Evolutionary conservation across 495 filamentous ascomycete genomes (phyloP), one percentile per base, ranked within the genome.

Genomic region (Aspergillus conjunctus): DNA sequence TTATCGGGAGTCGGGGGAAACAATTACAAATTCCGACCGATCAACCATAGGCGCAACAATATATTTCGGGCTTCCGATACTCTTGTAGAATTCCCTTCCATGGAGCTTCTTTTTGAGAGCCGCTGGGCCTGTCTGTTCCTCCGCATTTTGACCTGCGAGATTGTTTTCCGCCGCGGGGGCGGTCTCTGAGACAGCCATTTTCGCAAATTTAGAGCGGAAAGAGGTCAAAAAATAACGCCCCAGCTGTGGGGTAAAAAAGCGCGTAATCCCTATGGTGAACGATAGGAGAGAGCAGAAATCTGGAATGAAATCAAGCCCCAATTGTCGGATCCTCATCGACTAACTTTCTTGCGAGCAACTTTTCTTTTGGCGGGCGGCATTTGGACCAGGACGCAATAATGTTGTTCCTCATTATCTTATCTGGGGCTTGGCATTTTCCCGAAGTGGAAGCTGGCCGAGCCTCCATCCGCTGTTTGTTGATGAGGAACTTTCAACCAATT

Each of bases 11-110:
- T 1, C 34, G 20, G 49, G 46, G 30, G 62, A 57, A 56, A 31
- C 37, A 79, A 88, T 61, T 80, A 97, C 93, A 77, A 97, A 96
- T 78, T 98, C 95, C 4, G 92, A 96, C 69, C 97, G 89, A 64
- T 98, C 94, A 20, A 99, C 94, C 94, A 99, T 99, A 33, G 94
- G 94, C 34, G 94, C 94, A 30, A 99, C 82, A 43, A 98, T 84
- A 63, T 89, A 87, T 68, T 90, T 95, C 0, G 94, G 94, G 57
- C 88, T 91, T 12, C 95, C 94, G 56, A 99, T 85, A 65, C 89
- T 94, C 72, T 96, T 85, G 67, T 97, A 98, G 72, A 98, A 97
- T 34, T 88, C 88, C 18, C 95, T 81, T 7, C 94, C 94, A 61
- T 87, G 83, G 1, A 96, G 78, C 69, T 93, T 96, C 56, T 68